Base-by-base conservation (phyloP, 2,329 filamentous ascomycete species). In the Pyrenochaeta sp. region DNA sequence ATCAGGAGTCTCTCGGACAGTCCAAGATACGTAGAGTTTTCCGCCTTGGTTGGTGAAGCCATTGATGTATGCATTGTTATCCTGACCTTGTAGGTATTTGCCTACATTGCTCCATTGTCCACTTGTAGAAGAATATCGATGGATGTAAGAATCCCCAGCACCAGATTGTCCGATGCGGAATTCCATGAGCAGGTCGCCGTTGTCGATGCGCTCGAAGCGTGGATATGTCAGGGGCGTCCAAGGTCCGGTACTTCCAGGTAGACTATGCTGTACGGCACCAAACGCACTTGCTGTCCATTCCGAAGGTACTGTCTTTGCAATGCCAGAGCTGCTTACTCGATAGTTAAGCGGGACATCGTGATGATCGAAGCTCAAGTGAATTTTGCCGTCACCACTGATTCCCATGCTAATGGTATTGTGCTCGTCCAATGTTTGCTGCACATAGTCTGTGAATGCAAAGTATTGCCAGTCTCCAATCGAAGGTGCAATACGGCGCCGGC, bases 321-420 rank as follows among this genome's bases (percentile, higher is more conserved):
- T 59, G 18, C 64, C 66, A 6, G 54, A 39, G 9, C 48, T 64
- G 32, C 63, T 67, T 6, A 60, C 65, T 11, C 66, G 65, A 42
- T 69, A 69, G 32, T 69, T 69, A 34, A 69, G 58, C 2, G 65
- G 65, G 2, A 68, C 65, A 23, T 69, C 66, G 44, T 81, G 77
- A 48, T 80, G 78, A 41, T 81, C 78, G 50, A 79, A 81, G 6
- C 75, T 77, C 3, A 81, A 58, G 46, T 81, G 78, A 17, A 81
- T 78, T n/a, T 74, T 79, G 30, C 78, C 78, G 46, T 81, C 78
- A 2, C 74, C 76, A 30, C 73, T 78, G 29, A 80, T 75, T 3
- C 78, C 78, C 50, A 81, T 69, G 58, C 78, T 78, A 31, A 80
- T 75, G 3, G 77, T 80, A 46, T 81, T 81, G 55, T 81, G 78